These are phyloP conservation scores for Cladophialophora yegresii DNA, from an alignment of 2,329 filamentous ascomycete species.

Conservation along the genomic window DNA sequence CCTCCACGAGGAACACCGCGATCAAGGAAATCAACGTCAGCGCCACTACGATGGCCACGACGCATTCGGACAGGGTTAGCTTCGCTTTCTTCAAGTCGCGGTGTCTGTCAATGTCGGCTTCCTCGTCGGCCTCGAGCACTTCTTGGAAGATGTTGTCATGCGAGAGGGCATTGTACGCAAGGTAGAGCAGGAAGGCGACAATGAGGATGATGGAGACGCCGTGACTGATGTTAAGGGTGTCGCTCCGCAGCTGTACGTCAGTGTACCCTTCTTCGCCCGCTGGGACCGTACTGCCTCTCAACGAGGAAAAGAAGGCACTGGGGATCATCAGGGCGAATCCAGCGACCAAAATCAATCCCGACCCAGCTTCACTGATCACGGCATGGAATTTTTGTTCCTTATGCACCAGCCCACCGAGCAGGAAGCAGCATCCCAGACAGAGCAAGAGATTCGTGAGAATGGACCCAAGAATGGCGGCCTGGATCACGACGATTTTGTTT, in stretches of 20 bases:
- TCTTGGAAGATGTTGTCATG: constrained; percentile 77
- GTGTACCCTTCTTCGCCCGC: constrained; percentile 39
- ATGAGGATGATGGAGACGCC: constrained; percentile 71
- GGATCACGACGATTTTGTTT: constrained; percentile 66
- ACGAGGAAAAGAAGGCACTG: constrained; percentile 51
- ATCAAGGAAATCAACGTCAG: constrained; percentile 72
- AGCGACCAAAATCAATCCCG: constrained; percentile 73
- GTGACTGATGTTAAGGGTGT: constrained; percentile 67
- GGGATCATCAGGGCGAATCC: constrained; percentile 57
- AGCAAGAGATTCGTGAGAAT: constrained; percentile 79
- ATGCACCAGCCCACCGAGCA: constrained; percentile 69
- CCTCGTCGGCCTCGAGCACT: constrained; percentile 70
- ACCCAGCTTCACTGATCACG: constrained; percentile 76
- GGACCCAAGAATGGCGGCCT: constrained; percentile 80
- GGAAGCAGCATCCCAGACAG: constrained; percentile 78
- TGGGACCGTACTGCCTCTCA: constrained; percentile 55
- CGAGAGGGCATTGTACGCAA: constrained; percentile 73
- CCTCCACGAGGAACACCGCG: constrained; percentile 70
- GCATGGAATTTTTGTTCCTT: constrained; percentile 72
- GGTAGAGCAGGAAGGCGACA: constrained; percentile 65
- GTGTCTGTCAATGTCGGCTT: constrained; percentile 64
- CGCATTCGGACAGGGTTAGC: constrained; percentile 72
- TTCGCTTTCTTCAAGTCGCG: constrained; percentile 64
- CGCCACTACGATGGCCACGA: constrained; percentile 65
- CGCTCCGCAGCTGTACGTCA: constrained; percentile 49